Conservation (phyloP, 257 asterid species). For the Parsonsia alboflavescens region DNA sequence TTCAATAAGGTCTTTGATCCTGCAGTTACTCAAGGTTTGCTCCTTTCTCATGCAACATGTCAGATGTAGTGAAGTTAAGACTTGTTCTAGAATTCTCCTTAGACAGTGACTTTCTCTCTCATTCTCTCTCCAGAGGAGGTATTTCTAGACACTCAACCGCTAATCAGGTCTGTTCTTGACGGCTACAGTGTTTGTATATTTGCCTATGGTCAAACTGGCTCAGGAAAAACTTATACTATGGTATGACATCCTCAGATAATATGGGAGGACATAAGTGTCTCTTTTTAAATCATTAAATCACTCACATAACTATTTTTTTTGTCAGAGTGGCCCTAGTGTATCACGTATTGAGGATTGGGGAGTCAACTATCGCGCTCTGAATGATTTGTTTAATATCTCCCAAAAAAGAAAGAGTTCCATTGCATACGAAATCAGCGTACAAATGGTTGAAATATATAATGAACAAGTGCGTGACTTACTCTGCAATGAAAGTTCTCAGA, state of each 20-base stretch:
- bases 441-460: constrained; percentile 94
- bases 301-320: constrained; percentile 10
- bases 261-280: background rate
- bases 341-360: constrained; percentile 86
- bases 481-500: constrained; percentile 45
- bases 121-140: constrained; percentile 63
- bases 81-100: background rate
- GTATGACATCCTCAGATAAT: constrained; percentile 28
- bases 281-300: background rate
- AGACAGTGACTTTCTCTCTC: constrained; percentile 1
- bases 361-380: constrained; percentile 88
- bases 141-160: constrained; percentile 77
- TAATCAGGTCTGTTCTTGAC: constrained; percentile 90
- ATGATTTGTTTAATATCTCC: constrained; percentile 85
- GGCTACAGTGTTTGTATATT: constrained; percentile 94
- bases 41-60: background rate
- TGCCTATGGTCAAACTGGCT: constrained; percentile 98
- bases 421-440: constrained; percentile 75
- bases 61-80: background rate
- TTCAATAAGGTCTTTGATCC: constrained; percentile 88
- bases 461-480: constrained; percentile 97
- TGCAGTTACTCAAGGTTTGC: constrained; percentile 74
- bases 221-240: constrained; percentile 96
- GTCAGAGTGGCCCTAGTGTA: constrained; percentile 73
- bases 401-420: constrained; percentile 65